Conservation (phyloP, 1,284 basidiomycete species). For the Acaromyces ingoldii region DNA sequence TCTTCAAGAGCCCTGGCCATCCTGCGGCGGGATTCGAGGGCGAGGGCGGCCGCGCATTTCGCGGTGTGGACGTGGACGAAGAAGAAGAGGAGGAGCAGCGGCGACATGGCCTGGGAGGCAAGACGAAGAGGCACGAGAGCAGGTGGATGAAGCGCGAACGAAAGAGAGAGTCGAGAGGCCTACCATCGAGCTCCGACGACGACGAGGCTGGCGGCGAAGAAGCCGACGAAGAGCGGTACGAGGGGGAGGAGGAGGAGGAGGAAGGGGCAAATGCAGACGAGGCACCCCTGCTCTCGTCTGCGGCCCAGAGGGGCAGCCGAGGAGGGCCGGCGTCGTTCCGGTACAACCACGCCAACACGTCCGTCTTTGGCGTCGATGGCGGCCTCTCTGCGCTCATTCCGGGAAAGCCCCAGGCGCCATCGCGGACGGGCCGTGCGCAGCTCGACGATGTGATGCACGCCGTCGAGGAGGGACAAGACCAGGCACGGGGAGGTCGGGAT, state of each 20-base stretch:
- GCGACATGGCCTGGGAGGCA: conserved; percentile 3
- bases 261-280: background rate
- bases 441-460: conserved; percentile 63
- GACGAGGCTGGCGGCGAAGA: background rate
- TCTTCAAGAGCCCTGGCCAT: conserved; percentile 24
- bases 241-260: conserved; percentile 2
- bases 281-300: conserved; percentile 20
- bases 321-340: too few species aligned
- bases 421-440: conserved; percentile 28
- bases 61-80: conserved; percentile 14
- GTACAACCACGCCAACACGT: too few species aligned
- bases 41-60: conserved; percentile 3
- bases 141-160: background rate
- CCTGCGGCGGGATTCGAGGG: conserved; percentile 13
- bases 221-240: background rate
- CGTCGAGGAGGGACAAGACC: too few species aligned
- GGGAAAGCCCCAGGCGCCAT: conserved; percentile 26
- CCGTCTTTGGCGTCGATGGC: background rate
- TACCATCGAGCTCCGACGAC: background rate
- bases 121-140: background rate
- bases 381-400: conserved; percentile 16
- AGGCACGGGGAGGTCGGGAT: background rate
- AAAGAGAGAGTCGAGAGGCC: background rate
- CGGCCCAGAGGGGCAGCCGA: too few species aligned
- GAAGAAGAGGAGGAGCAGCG: conserved; percentile 8